Conservation (phyloP, 1,284 basidiomycete species). For the Irpex sp. region DNA sequence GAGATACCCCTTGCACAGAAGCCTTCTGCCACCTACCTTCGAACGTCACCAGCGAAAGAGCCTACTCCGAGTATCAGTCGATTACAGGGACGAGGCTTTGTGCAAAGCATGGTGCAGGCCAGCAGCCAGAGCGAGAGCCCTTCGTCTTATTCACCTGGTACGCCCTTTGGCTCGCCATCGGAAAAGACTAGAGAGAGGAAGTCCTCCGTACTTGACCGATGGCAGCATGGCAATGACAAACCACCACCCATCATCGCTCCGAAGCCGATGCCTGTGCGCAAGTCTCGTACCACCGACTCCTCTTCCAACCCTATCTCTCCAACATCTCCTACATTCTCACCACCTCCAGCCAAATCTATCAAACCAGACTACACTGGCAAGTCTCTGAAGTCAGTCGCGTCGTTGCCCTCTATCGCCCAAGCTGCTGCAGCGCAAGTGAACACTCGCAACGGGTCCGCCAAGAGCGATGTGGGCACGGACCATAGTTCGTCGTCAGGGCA, state of each 20-base stretch:
- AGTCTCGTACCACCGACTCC: conserved; percentile 36
- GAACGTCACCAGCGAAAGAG: conserved; percentile 56
- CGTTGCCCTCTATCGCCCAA: conserved; percentile 23
- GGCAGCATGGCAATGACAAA: conserved; percentile 36
- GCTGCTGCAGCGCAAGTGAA: conserved; percentile 9
- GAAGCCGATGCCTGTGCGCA: conserved; percentile 38
- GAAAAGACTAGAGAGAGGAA: conserved; percentile 20
- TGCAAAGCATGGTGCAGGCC: conserved; percentile 73
- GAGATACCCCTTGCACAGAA: conserved; percentile 41
- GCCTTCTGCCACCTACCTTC: conserved; percentile 59
- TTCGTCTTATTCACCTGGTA: background rate
- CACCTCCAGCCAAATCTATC: conserved; percentile 15
- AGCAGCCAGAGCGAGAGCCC: conserved; percentile 46
- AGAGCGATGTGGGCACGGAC: conserved; percentile 17
- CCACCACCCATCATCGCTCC: conserved; percentile 28
- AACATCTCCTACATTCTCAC: conserved; percentile 7
- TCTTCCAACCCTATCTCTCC: conserved; percentile 18
- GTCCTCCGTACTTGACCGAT: conserved; percentile 63
- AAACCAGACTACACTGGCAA: conserved; percentile 21
- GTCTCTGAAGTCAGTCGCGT: conserved; percentile 20
- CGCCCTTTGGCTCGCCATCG: conserved; percentile 12
- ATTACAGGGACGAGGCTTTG: conserved; percentile 79
- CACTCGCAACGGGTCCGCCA: conserved; percentile 12
- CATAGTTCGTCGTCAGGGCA: conserved; percentile 19
- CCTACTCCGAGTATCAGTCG: conserved; percentile 76